Base-by-base conservation (phyloP, 495 filamentous ascomycete species). In the Daldinia decipiens region DNA sequence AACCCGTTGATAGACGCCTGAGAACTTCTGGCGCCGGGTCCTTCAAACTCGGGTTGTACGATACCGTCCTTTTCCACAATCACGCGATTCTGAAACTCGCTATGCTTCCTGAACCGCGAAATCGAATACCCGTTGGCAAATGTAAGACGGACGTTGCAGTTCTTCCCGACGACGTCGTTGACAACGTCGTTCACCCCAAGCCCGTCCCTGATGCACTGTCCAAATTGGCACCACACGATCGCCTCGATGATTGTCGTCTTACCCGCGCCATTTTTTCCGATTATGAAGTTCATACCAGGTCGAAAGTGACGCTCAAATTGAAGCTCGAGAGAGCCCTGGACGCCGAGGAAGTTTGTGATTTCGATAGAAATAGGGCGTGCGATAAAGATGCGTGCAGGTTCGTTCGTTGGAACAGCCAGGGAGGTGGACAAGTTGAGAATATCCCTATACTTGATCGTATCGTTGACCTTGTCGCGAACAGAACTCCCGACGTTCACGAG, bases 211-310 rank as follows among this genome's bases (percentile, higher is more conserved):
- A 79, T 66, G 17, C 75, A 77, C 19, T 59, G 65, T 7, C 78
- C 78, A 31, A 79, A 79, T 31, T 79, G 78, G 38, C 75, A 79
- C 78, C 77, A 79, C 2, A 74, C 73, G 17, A 78, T 70, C n/a
- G 78, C 78, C 54, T 79, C 78, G 17, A 79, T 61, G 3, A 79
- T 36, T 4, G 76, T 76, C 60, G 75, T 77, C 54, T 79, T 76
- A 17, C 76, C 76, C 4, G 76, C 67, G 5, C 75, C 75, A 34
- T 77, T 77, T 36, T 53, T 51, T 15, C 75, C 75, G 13, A 68
- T 59, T 17, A 77, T 62, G 19, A 79, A 74, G 52, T 70, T 75
- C 36, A 77, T 70, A 24, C 78, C 78, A 2, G 59, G 77, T 9
- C 59, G 61, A 31, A 77, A 65, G 24, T 75, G 61, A 21, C 66